A percentile compares a stretch with the other conserved stretches of the same genome.
phyloP scores from a whole-genome alignment of 2,329 filamentous ascomycete genomes.

The Graphiopsis chlorocephala region DNA sequence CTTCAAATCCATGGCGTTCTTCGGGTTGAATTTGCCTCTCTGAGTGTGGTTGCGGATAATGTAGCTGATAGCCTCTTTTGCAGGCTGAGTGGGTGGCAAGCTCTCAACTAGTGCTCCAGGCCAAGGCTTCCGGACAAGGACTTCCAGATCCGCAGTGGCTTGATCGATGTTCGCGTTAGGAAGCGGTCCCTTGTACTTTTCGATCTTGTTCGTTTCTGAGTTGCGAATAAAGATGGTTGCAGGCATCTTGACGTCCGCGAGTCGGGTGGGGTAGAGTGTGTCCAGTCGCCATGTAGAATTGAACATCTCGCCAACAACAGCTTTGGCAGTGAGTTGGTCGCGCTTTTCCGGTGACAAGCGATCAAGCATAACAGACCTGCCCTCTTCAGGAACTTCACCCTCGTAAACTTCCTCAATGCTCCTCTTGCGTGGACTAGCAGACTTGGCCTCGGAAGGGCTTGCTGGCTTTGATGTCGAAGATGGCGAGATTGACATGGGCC shows the following conservation, averaged over 20 bases:
- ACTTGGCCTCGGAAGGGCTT: background rate
- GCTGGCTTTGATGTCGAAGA: constrained; percentile 3
- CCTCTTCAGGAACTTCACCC: constrained; percentile 27
- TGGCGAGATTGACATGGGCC: constrained; percentile 67
- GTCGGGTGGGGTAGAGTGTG: constrained; percentile 62
- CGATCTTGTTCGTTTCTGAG: constrained; percentile 59
- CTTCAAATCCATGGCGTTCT: constrained; percentile 62
- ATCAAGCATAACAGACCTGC: constrained; percentile 30
- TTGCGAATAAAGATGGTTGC: constrained; percentile 69
- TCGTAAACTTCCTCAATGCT: constrained; percentile 36
- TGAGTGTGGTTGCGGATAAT: constrained; percentile 73
- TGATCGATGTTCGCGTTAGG: constrained; percentile 51
- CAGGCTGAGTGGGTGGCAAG: constrained; percentile 68
- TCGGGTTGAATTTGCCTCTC: constrained; percentile 75
- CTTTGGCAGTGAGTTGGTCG: constrained; percentile 46
- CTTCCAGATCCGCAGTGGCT: constrained; percentile 59
- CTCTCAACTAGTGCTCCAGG: constrained; percentile 62
- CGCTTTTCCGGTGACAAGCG: constrained; percentile 44
- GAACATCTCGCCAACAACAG: constrained; percentile 74
- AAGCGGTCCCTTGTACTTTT: constrained; percentile 66
- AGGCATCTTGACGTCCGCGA: constrained; percentile 65
- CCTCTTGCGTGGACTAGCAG: constrained; percentile 33
- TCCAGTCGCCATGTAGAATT: constrained; percentile 73
- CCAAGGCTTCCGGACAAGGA: constrained; percentile 75
- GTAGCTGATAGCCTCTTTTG: constrained; percentile 74